Percentiles rank a stretch among this genome's conserved stretches.
Evolutionary conservation across 2,329 filamentous ascomycete species (phyloP).

Genomic region (Akanthomyces dipterigenus): DNA sequence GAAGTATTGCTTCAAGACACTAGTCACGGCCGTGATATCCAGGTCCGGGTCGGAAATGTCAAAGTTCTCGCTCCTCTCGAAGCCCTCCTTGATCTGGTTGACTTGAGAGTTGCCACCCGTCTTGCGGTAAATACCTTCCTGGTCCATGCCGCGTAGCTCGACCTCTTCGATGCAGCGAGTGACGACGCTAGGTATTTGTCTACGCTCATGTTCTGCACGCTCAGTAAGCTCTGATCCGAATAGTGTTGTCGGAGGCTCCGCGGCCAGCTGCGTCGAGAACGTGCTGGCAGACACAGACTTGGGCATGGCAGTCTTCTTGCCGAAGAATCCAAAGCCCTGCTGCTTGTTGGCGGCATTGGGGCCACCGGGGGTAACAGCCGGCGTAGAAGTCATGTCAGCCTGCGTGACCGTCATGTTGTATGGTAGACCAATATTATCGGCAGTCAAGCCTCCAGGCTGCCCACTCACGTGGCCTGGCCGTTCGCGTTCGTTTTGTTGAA

Average conservation of each 20-base stretch:
- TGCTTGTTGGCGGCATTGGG: slow-evolving; percentile 25
- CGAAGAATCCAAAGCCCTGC: slow-evolving; percentile 68
- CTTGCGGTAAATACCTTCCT: slow-evolving; percentile 97
- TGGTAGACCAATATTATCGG: slow-evolving; percentile 61
- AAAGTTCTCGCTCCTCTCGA: slow-evolving; percentile 77
- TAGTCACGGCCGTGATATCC: slow-evolving; percentile 94
- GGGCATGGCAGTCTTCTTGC: slow-evolving; percentile 45
- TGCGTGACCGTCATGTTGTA: slow-evolving; percentile 61
- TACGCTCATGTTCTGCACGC: slow-evolving; percentile 80
- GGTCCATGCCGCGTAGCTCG: slow-evolving; percentile 90
- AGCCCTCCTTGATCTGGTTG: slow-evolving; percentile 83
- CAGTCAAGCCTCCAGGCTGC: slow-evolving; percentile 46
- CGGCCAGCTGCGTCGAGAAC: slow-evolving; percentile 32
- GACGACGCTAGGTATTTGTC: slow-evolving; percentile 83
- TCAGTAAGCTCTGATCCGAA: slow-evolving; percentile 88
- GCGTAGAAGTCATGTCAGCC: slow-evolving; percentile 33
- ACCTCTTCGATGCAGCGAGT: slow-evolving; percentile 95
- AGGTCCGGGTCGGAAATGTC: slow-evolving; percentile 91
- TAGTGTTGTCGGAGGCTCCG: slow-evolving; percentile 54
- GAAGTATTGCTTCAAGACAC: slow-evolving; percentile 95
- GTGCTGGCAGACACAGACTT: slow-evolving; percentile 44
- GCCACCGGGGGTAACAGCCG: slow-evolving; percentile 9
- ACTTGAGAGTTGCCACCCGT: slow-evolving; percentile 89
- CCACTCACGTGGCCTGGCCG: slow-evolving; percentile 37
- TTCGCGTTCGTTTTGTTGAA: slow-evolving; percentile 54